phyloP scores from a whole-genome alignment of 345 rosid genomes.

The Salix brachista region DNA sequence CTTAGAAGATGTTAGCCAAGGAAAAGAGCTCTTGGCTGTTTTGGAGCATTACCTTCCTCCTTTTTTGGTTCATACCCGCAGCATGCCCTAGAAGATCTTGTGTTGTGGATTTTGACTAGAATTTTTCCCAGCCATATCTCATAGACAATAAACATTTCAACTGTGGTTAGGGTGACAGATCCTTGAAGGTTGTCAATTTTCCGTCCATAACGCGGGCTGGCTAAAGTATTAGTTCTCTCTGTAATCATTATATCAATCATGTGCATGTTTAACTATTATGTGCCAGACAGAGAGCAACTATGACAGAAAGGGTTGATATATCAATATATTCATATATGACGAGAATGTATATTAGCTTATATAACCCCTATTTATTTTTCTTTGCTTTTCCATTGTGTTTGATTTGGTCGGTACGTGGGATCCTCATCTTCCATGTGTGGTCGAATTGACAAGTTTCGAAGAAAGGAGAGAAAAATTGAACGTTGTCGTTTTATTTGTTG shows the following conservation, averaged over 20 bases:
- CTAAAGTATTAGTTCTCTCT: conserved; percentile 8
- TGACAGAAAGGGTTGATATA: conserved; percentile 18
- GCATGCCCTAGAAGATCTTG: conserved; percentile 17
- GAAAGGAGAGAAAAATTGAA: neutral
- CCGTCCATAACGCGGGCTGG: conserved; percentile 30
- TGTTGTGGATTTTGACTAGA: conserved; percentile 11
- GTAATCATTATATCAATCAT: conserved; percentile 12
- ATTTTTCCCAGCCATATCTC: conserved; percentile 21
- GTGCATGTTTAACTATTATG: conserved; percentile 17
- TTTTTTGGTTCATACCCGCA: conserved; percentile 44
- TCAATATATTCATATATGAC: conserved; percentile 17
- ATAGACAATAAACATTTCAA: conserved; percentile 24
- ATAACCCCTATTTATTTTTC: neutral
- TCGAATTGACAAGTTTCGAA: neutral
- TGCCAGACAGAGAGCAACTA: conserved; percentile 28
- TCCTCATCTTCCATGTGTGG: neutral
- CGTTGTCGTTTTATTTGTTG: neutral
- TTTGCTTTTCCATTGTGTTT: neutral
- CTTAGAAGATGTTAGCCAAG: conserved; percentile 46
- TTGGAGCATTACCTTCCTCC: conserved; percentile 83
- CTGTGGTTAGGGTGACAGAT: conserved; percentile 28
- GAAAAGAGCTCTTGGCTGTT: conserved; percentile 52
- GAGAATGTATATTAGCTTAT: conserved; percentile 23
- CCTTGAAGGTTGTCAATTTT: conserved; percentile 21
- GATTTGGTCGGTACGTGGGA: neutral